phyloP scores from a whole-genome alignment of 169 alveolate species.

The Plasmodium cynomolgi region DNA sequence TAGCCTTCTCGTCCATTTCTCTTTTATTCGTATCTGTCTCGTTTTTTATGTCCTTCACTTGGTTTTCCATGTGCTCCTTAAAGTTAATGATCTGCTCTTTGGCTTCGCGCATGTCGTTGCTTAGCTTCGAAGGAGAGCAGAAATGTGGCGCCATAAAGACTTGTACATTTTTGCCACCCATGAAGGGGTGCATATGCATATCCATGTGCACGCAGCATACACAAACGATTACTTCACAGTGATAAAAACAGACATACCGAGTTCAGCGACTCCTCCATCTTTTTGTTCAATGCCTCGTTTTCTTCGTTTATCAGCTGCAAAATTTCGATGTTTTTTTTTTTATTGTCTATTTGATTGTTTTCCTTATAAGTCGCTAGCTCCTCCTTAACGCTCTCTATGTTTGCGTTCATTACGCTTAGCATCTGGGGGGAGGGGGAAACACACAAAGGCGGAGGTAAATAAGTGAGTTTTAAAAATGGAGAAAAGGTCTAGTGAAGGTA shows the following conservation, averaged over 20 bases:
- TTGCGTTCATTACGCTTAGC: constrained; percentile 46
- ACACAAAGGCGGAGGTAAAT: neutral
- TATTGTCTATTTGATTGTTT: constrained; percentile 57
- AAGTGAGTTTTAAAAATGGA: neutral
- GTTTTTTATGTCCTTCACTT: constrained; percentile 24
- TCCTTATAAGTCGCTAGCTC: constrained; percentile 50
- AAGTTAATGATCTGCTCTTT: constrained; percentile 13
- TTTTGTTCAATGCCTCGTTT: constrained; percentile 48
- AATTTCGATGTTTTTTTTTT: constrained; percentile 61
- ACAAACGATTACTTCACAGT: neutral
- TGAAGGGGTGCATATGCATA: neutral
- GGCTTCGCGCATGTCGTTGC: constrained; percentile 16
- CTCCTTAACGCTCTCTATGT: constrained; percentile 39
- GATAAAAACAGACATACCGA: constrained; percentile 13
- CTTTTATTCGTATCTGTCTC: constrained; percentile 14
- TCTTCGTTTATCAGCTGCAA: constrained; percentile 64
- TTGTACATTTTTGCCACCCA: neutral
- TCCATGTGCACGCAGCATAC: neutral
- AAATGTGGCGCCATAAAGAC: neutral
- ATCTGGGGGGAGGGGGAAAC: constrained; percentile 7
- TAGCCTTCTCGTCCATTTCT: constrained; percentile 41
- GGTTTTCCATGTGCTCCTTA: constrained; percentile 46
- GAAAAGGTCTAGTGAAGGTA: neutral
- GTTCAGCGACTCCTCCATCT: constrained; percentile 21
- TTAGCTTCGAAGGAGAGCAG: constrained; percentile 23